These are phyloP conservation scores for Bipolaris gigantea DNA, from an alignment of 2,329 filamentous ascomycete genomes.

Conservation along the genomic window DNA sequence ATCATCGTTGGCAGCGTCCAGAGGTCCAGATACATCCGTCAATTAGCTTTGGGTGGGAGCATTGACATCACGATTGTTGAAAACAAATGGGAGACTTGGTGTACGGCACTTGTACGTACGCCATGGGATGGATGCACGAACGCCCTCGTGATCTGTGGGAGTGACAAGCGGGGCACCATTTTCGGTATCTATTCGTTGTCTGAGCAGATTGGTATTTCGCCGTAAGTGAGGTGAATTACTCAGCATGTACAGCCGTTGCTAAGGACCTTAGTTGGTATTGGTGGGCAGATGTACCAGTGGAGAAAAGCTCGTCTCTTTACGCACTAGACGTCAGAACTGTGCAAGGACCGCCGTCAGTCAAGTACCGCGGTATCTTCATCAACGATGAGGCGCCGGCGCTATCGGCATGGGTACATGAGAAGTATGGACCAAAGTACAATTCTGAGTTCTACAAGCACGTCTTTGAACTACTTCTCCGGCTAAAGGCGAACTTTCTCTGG, in stretches of 20 bases:
- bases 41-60: background rate
- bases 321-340: slow-evolving; percentile 56
- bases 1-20: background rate
- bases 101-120: background rate
- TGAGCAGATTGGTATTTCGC: slow-evolving; percentile 70
- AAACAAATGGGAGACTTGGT: background rate
- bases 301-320: slow-evolving; percentile 52
- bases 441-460: slow-evolving; percentile 67
- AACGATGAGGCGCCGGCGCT: slow-evolving; percentile 69
- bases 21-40: background rate
- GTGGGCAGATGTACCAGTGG: background rate
- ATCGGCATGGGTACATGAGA: slow-evolving; percentile 57
- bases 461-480: slow-evolving; percentile 68
- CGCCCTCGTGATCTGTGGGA: slow-evolving; percentile 65
- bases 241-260: background rate
- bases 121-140: background rate
- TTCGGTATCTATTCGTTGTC: slow-evolving; percentile 70
- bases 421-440: slow-evolving; percentile 57
- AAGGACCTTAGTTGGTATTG: background rate
- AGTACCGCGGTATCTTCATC: slow-evolving; percentile 68
- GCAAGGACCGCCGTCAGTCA: slow-evolving; percentile 62
- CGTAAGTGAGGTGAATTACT: slow-evolving; percentile 24
- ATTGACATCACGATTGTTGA: background rate
- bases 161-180: slow-evolving; percentile 66
- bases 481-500: slow-evolving; percentile 74